phyloP scores from a whole-genome alignment of 2,329 filamentous ascomycete genomes.

The Trichoderma sp. region DNA sequence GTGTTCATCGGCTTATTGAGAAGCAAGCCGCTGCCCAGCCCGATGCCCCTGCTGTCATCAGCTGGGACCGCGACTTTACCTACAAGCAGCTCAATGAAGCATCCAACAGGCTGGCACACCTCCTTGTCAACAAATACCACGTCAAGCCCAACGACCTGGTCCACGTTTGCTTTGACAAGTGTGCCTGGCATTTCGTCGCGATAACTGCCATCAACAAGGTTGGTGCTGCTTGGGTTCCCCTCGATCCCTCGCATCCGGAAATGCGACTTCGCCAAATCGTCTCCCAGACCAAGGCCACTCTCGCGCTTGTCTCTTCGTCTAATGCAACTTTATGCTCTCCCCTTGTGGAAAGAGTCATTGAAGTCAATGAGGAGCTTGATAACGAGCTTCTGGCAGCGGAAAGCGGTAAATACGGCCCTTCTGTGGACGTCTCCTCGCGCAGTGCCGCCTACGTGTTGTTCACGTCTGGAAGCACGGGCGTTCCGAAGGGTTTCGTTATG shows the following conservation, averaged over 20 bases:
- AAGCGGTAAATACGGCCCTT: neutral
- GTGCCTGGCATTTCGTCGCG: slow-evolving; percentile 31
- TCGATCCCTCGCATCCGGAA: slow-evolving; percentile 30
- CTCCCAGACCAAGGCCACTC: slow-evolving; percentile 15
- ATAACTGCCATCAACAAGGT: slow-evolving; percentile 31
- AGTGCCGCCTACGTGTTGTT: slow-evolving; percentile 23
- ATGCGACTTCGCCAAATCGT: slow-evolving; percentile 27
- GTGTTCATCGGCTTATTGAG: slow-evolving; percentile 26
- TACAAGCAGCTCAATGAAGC: slow-evolving; percentile 21
- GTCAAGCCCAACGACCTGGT: slow-evolving; percentile 29
- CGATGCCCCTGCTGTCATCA: slow-evolving; percentile 22
- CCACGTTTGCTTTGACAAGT: slow-evolving; percentile 40
- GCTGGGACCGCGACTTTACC: slow-evolving; percentile 30
- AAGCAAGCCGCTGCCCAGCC: slow-evolving; percentile 17
- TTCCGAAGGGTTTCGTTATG: slow-evolving; percentile 24
- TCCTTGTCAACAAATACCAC: slow-evolving; percentile 13
- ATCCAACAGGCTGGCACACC: slow-evolving; percentile 22
- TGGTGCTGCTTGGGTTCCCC: slow-evolving; percentile 31
- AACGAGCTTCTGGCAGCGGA: neutral
- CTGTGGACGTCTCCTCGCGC: slow-evolving; percentile 9
- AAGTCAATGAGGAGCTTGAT: slow-evolving; percentile 17
- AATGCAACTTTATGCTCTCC: slow-evolving; percentile 31
- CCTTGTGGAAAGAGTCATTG: slow-evolving; percentile 23
- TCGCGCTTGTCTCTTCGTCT: slow-evolving; percentile 25
- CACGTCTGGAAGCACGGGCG: slow-evolving; percentile 21